These are phyloP conservation scores for Apiotrichum sp. DNA, from an alignment of 1,284 basidiomycete species.

Conservation along the genomic window DNA sequence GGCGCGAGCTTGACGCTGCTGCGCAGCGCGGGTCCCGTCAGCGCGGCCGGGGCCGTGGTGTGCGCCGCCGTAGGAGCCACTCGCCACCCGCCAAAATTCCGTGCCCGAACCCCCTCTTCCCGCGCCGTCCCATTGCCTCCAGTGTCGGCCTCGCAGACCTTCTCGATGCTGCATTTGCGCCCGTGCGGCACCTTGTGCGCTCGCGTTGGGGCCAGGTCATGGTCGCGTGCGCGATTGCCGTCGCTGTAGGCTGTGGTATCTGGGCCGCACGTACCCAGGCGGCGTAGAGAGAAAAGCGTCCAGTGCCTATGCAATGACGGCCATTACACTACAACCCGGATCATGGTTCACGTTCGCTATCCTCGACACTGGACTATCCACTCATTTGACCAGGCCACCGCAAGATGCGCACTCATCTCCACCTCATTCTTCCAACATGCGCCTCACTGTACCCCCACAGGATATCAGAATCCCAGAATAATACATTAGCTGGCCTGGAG, in stretches of 20 bases:
- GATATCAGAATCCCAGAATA: no score
- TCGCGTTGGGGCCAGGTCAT: constrained; percentile 9
- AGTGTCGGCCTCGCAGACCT: constrained; percentile 8
- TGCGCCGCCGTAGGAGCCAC: background rate
- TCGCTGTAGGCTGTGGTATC: constrained; percentile 18
- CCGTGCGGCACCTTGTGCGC: constrained; percentile 2
- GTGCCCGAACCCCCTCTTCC: constrained; percentile 13
- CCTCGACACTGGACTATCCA: no score
- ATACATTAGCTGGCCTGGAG: no score
- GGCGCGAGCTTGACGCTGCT: constrained; percentile 22
- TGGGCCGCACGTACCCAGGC: constrained; percentile 9
- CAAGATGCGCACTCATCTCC: no score
- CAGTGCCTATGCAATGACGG: background rate
- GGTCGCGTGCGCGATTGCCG: constrained; percentile 17
- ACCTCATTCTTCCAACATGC: no score
- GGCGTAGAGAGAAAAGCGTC: no score
- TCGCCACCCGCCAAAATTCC: background rate
- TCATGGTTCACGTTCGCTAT: no score
- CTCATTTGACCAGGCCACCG: no score
- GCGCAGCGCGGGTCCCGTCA: constrained; percentile 1
- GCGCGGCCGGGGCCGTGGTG: background rate
- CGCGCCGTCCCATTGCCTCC: background rate
- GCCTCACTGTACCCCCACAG: no score
- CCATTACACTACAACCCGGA: no score
- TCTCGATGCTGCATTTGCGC: constrained; percentile 10